Evolutionary conservation across 805 yeast species (phyloP).

Genomic region (Candida palmyrensis): DNA sequence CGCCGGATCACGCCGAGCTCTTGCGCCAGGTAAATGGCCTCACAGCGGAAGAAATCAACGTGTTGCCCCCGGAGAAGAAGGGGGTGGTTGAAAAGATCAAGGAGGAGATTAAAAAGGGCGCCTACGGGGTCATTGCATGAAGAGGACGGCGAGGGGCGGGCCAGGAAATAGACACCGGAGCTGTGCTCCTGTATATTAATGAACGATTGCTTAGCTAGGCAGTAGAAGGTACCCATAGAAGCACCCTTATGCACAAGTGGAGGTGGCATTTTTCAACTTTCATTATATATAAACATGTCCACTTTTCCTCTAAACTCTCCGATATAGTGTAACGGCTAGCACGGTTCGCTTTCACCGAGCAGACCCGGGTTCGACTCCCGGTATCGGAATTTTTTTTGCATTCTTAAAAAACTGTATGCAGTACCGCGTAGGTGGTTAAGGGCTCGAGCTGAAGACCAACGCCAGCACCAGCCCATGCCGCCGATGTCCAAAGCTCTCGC

Average conservation of each 20-base stretch:
- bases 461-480: background rate
- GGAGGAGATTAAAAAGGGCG: conserved; percentile 20
- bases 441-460: background rate
- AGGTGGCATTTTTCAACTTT: too few relatives aligned
- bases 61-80: conserved; percentile 20
- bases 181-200: too few relatives aligned
- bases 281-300: too few relatives aligned
- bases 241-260: too few relatives aligned
- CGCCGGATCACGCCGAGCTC: conserved; percentile 28
- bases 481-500: background rate
- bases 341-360: conserved; percentile 53
- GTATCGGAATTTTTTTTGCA: conserved; percentile 51
- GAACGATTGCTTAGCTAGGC: too few relatives aligned
- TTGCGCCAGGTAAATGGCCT: conserved; percentile 24
- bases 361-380: conserved; percentile 82
- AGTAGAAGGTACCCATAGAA: too few relatives aligned
- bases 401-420: background rate
- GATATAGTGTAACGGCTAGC: conserved; percentile 51
- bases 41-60: conserved; percentile 23
- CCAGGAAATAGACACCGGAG: too few relatives aligned
- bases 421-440: background rate
- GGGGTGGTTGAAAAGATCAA: conserved; percentile 15
- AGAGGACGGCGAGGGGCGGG: too few relatives aligned
- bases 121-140: conserved; percentile 20
- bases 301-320: conserved; percentile 27